These are phyloP conservation scores for Phytophthora aleatoria DNA, from an alignment of 352 stramenopile species.

Conservation along the genomic window DNA sequence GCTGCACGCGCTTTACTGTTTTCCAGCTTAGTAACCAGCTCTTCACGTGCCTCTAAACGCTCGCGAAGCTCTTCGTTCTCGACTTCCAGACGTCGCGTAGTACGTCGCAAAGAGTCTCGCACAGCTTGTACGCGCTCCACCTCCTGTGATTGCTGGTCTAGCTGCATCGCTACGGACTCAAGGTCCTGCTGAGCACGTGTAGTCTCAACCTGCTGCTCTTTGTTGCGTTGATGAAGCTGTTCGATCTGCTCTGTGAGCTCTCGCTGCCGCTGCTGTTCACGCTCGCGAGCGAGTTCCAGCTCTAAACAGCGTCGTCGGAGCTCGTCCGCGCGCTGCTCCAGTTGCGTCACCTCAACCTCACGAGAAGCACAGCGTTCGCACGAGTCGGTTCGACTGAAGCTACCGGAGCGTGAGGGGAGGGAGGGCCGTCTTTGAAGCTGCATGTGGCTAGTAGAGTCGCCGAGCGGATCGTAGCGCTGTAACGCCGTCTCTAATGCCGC, in stretches of 20 bases:
- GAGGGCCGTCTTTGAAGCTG: slow-evolving; percentile 14
- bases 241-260: slow-evolving; percentile 30
- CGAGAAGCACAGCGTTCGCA: slow-evolving; percentile 30
- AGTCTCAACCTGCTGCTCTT: slow-evolving; percentile 27
- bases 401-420: slow-evolving; percentile 16
- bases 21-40: slow-evolving; percentile 28
- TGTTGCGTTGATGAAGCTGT: slow-evolving; percentile 27
- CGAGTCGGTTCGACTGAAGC: slow-evolving; percentile 17
- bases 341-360: slow-evolving; percentile 21
- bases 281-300: slow-evolving; percentile 45
- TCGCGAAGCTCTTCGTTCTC: slow-evolving; percentile 28
- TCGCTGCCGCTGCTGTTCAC: slow-evolving; percentile 29
- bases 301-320: slow-evolving; percentile 52
- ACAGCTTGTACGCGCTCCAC: slow-evolving; percentile 22
- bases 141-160: slow-evolving; percentile 29
- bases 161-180: slow-evolving; percentile 23
- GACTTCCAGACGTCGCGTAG: slow-evolving; percentile 21
- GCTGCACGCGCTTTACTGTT: slow-evolving; percentile 23
- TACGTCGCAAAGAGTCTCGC: slow-evolving; percentile 34
- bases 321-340: slow-evolving; percentile 35
- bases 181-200: slow-evolving; percentile 21
- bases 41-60: slow-evolving; percentile 24
- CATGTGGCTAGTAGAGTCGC: not conserved
- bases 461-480: slow-evolving; percentile 21
- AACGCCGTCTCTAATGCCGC: slow-evolving; percentile 38